Conservation (phyloP, 768 basidiomycete species). For the Termitomyces sp. region DNA sequence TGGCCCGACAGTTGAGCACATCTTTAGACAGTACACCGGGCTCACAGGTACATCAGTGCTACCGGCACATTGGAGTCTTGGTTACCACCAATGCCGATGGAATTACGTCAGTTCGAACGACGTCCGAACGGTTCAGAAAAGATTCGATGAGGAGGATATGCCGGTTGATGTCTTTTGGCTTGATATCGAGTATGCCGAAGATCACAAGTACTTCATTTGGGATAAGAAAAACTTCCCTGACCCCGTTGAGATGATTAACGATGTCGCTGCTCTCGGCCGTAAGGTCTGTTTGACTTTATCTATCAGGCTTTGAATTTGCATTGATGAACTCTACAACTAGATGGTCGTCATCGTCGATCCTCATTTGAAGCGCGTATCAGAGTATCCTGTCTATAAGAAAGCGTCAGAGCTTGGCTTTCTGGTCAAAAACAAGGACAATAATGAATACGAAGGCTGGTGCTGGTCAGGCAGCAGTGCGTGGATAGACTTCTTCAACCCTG, state of each 20-base stretch:
- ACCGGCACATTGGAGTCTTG: constrained; percentile 90
- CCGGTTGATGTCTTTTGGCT: constrained; percentile 97
- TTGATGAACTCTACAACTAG: constrained; percentile 36
- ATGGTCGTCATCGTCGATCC: constrained; percentile 99
- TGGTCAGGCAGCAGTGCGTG: constrained; percentile 96
- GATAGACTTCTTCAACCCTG: constrained; percentile 97
- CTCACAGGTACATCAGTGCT: constrained; percentile 85
- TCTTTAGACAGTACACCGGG: constrained; percentile 82
- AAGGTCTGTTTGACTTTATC: constrained; percentile 50
- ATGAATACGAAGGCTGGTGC: constrained; percentile 97
- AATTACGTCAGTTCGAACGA: constrained; percentile 93
- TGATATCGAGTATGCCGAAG: constrained; percentile 92
- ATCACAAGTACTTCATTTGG: constrained; percentile 98
- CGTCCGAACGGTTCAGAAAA: constrained; percentile 75
- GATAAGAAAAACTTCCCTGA: constrained; percentile 89
- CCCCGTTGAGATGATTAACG: constrained; percentile 89
- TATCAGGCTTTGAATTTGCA: neutral
- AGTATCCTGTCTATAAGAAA: constrained; percentile 82
- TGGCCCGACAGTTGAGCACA: constrained; percentile 77
- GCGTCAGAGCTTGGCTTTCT: constrained; percentile 81
- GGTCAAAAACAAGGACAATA: constrained; percentile 76
- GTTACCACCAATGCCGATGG: constrained; percentile 98
- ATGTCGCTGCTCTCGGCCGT: constrained; percentile 78
- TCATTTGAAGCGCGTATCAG: constrained; percentile 79
- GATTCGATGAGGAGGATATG: constrained; percentile 93